These are phyloP conservation scores for Lophiotrema nucula DNA, from an alignment of 495 filamentous ascomycete species.

Conservation along the genomic window DNA sequence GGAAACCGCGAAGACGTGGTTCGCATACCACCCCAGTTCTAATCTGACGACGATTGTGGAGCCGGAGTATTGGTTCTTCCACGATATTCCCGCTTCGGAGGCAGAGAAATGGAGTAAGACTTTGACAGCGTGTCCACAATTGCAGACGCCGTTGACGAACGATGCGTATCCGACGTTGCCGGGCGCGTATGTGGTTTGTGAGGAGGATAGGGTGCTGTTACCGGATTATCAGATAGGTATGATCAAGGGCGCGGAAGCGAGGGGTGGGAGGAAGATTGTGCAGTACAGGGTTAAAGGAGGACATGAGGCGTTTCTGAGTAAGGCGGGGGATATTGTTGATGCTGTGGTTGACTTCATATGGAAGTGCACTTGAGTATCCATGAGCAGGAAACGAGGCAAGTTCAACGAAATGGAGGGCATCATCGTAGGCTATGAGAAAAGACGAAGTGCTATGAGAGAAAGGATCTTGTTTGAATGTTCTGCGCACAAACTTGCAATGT, in stretches of 20 bases:
- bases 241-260: not conserved
- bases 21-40: not conserved
- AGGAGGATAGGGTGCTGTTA: slow-evolving; percentile 30
- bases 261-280: not conserved
- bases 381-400: too few species aligned
- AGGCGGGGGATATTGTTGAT: not conserved
- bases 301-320: not conserved
- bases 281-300: not conserved
- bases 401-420: too few species aligned
- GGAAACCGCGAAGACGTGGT: not conserved
- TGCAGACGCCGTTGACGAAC: slow-evolving; percentile 37
- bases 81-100: not conserved
- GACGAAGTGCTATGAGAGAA: too few species aligned
- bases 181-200: slow-evolving; percentile 41
- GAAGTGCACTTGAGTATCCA: too few species aligned
- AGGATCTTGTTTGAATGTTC: too few species aligned
- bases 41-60: not conserved
- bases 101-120: slow-evolving; percentile 2
- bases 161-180: slow-evolving; percentile 40
- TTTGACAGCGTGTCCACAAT: slow-evolving; percentile 40
- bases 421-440: too few species aligned
- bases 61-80: slow-evolving; percentile 5
- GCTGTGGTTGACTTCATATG: not conserved
- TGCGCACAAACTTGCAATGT: too few species aligned
- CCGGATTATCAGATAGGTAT: not conserved